These are phyloP conservation scores for Teratosphaeria destructans DNA, from an alignment of 2,329 filamentous ascomycete species.

Conservation along the genomic window DNA sequence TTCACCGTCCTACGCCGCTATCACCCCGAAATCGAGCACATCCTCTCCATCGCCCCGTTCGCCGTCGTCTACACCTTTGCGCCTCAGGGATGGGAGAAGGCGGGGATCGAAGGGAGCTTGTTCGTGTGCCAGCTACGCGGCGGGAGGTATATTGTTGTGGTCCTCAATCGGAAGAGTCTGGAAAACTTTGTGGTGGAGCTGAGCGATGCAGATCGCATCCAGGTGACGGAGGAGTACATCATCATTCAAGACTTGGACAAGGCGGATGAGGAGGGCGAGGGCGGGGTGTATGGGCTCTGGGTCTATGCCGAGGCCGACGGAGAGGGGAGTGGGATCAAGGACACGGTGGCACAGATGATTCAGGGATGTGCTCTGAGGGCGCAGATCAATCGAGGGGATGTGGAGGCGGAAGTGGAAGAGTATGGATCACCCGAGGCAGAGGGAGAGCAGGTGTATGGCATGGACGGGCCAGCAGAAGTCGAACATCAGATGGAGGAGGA, in stretches of 20 bases:
- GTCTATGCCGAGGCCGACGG: conserved; percentile 51
- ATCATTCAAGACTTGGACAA: conserved; percentile 40
- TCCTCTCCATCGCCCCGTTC: conserved; percentile 74
- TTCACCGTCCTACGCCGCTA: conserved; percentile 73
- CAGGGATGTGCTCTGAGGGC: conserved; percentile 45
- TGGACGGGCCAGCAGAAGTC: conserved; percentile 2
- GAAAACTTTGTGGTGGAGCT: conserved; percentile 39
- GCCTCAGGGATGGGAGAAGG: conserved; percentile 69
- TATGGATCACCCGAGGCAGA: conserved; percentile 2
- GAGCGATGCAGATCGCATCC: conserved; percentile 32
- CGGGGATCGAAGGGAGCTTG: conserved; percentile 72
- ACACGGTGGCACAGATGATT: conserved; percentile 44
- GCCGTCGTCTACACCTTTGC: conserved; percentile 77
- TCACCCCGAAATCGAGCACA: conserved; percentile 55
- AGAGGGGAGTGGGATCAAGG: conserved; percentile 31
- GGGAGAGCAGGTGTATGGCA: conserved; percentile 1
- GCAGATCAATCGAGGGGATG: conserved; percentile 14
- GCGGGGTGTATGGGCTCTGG: conserved; percentile 50
- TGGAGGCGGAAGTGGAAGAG: background rate
- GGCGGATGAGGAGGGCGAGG: conserved; percentile 23
- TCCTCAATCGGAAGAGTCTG: conserved; percentile 38
- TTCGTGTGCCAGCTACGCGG: conserved; percentile 65
- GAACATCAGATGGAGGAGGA: conserved; percentile 4
- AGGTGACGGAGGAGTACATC: conserved; percentile 47
- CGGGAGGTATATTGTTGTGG: conserved; percentile 33